These are phyloP conservation scores for Vanilla planifolia DNA, from an alignment of 106 monocot species.

Conservation along the genomic window DNA sequence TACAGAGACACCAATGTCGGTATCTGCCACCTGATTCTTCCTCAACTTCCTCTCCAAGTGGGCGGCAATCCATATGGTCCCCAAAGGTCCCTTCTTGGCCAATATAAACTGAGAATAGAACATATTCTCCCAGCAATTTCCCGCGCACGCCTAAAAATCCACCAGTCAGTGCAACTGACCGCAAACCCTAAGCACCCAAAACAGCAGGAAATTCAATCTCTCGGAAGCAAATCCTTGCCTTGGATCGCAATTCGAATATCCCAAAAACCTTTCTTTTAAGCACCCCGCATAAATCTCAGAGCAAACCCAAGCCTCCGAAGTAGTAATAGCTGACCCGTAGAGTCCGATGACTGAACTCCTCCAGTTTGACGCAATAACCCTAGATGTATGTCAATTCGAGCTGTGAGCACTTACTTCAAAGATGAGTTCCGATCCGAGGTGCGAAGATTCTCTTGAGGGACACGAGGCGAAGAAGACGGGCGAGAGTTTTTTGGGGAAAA, in stretches of 20 bases:
- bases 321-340: too few relatives aligned
- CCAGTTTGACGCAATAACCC: too few relatives aligned
- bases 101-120: constrained; percentile 99
- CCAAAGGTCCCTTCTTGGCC: constrained; percentile 78
- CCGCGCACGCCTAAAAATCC: neutral
- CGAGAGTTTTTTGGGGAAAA: too few relatives aligned
- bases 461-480: too few relatives aligned
- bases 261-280: neutral
- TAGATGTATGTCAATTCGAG: too few relatives aligned
- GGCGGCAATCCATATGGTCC: constrained; percentile 94
- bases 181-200: neutral
- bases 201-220: neutral
- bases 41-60: constrained; percentile 85
- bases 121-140: constrained; percentile 28
- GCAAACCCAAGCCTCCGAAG: neutral
- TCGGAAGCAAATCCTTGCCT: constrained; percentile 1
- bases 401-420: too few relatives aligned
- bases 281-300: neutral
- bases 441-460: too few relatives aligned
- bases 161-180: too few relatives aligned
- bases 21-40: constrained; percentile 82
- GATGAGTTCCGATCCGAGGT: too few relatives aligned
- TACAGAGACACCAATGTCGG: constrained; percentile 79
- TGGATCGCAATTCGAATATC: neutral
- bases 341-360: too few relatives aligned